Base-by-base conservation (phyloP, 129 eudicot species). In the Flaveria trinervia region DNA sequence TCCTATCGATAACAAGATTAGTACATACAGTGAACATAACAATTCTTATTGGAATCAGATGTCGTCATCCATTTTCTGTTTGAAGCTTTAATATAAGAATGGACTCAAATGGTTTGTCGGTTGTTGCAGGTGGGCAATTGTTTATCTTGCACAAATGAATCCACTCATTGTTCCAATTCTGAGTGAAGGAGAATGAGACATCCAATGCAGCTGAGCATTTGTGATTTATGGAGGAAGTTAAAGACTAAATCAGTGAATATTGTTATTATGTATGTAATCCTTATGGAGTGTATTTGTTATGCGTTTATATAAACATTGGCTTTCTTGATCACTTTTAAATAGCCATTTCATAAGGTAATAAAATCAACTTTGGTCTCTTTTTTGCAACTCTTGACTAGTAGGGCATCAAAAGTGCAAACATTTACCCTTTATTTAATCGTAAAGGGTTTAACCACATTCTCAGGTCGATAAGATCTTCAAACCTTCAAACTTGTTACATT, bases 71-170 rank as follows among this genome's bases (percentile, higher is more conserved):
- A 61, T 26, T 26, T 59, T 5, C 7, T 4, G n/a, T 26, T 59
- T 9, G 7, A 23, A 61, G 41, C 41, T 61, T 60, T 25, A 13
- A 61, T 61, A 61, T 61, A 26, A 0, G 25, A 26, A 26, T 61
- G 41, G 41, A 61, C 43, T 61, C 9, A 25, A 25, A 26, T 26
- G 39, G 18, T 26, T 70, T 82, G 17, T 13, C 43, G n/a, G 67
- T 61, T 61, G 39, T 61, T 61, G 67, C 41, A 61, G 67, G 67
- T 61, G 67, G 67, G 67, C 67, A 61, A 61, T 61, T 61, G 67
- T 61, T 61, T 61, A 61, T 61, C 67, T 61, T 61, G 67, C 92
- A 64, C 97, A 92, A 82, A 70, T 92, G 97, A 61, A 61, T 61
- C 67, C 67, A 61, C 67, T 61, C 67, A 61, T 61, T 26, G 67